Evolutionary conservation across 352 stramenopile genomes (phyloP).

Genomic region (Peronospora destructor): DNA sequence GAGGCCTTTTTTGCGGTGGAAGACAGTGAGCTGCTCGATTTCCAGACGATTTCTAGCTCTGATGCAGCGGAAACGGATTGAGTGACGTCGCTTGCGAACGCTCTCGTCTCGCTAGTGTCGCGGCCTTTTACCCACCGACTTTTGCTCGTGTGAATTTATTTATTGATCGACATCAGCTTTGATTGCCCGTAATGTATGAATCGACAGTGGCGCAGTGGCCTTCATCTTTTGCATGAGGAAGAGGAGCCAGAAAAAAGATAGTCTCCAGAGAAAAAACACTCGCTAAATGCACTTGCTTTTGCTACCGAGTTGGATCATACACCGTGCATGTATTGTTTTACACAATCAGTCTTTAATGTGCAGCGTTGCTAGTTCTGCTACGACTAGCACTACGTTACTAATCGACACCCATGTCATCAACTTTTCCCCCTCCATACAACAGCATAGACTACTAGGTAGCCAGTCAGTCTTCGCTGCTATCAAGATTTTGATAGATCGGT

Average conservation of each 20-base stretch:
- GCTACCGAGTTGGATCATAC: slow-evolving; percentile 1
- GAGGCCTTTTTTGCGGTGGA: slow-evolving; percentile 61
- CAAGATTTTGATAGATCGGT: not conserved
- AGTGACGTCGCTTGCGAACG: slow-evolving; percentile 2
- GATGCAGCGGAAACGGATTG: slow-evolving; percentile 23
- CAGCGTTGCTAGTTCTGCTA: not conserved
- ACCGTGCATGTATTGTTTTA: not conserved
- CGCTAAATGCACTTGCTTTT: slow-evolving; percentile 32
- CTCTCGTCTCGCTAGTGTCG: not conserved
- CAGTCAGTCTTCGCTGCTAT: not conserved
- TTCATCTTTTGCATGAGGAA: slow-evolving; percentile 9
- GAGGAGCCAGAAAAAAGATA: slow-evolving; percentile 19
- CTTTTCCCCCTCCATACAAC: not conserved
- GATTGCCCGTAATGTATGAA: slow-evolving; percentile 38
- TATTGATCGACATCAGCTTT: slow-evolving; percentile 36
- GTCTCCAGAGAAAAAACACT: slow-evolving; percentile 18
- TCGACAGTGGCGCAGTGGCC: slow-evolving; percentile 15
- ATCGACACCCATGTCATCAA: slow-evolving; percentile 12
- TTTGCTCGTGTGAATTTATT: slow-evolving; percentile 34
- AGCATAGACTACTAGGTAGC: not conserved
- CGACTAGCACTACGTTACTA: slow-evolving; percentile 6
- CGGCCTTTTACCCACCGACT: slow-evolving; percentile 15
- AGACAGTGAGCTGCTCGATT: slow-evolving; percentile 64
- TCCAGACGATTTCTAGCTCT: slow-evolving; percentile 26
- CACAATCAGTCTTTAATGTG: not conserved